phyloP scores from a whole-genome alignment of 495 filamentous ascomycete genomes.

The Stereocaulon alpinum region DNA sequence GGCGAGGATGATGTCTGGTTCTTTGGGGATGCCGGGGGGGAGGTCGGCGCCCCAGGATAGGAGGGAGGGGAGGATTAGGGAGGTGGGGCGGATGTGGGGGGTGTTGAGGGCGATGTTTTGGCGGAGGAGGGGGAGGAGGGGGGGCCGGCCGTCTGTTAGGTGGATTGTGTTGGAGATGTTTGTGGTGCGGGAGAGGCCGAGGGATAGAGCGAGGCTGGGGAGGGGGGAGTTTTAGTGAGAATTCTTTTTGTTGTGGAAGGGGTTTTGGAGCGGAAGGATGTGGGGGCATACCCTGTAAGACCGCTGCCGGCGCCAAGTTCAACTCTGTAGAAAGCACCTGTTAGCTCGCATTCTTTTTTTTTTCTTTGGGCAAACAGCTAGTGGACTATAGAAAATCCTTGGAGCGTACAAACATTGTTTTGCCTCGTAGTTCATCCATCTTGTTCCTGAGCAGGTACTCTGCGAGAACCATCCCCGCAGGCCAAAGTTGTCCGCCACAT shows the following conservation, averaged over 20 bases:
- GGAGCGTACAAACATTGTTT: constrained; percentile 58
- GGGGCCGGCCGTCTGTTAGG: constrained; percentile 68
- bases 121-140: constrained; percentile 74
- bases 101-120: constrained; percentile 73
- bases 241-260: not conserved
- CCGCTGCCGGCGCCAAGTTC: constrained; percentile 91
- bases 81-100: constrained; percentile 33
- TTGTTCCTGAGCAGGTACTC: constrained; percentile 71
- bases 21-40: constrained; percentile 20
- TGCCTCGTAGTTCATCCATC: constrained; percentile 44
- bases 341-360: constrained; percentile 10
- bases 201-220: constrained; percentile 28
- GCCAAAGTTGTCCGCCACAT: constrained; percentile 90
- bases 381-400: not conserved
- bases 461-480: constrained; percentile 77
- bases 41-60: constrained; percentile 13
- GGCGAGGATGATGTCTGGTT: constrained; percentile 73
- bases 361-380: not conserved
- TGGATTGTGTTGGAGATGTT: constrained; percentile 2
- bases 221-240: constrained; percentile 25
- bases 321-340: constrained; percentile 44
- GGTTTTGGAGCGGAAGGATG: not conserved
- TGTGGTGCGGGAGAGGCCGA: constrained; percentile 37
- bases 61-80: constrained; percentile 52
- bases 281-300: constrained; percentile 51